These are phyloP conservation scores for Erodium texanum DNA, from an alignment of 441 rosid species.

Conservation along the genomic window DNA sequence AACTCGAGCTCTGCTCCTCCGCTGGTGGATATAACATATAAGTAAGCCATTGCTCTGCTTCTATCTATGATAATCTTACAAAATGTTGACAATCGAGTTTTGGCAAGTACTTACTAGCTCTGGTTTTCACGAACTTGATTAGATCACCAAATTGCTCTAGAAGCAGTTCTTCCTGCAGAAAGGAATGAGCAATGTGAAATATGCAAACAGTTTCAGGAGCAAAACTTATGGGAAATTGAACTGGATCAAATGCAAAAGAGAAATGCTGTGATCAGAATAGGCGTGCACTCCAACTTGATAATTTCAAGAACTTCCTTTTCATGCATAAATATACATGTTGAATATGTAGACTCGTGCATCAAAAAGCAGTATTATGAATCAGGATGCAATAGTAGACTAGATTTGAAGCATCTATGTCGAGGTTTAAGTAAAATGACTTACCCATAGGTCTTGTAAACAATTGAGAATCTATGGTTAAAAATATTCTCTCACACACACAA, in stretches of 20 bases:
- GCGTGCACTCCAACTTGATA: background rate
- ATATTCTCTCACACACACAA: too few relatives aligned
- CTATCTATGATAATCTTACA: background rate
- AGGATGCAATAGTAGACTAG: background rate
- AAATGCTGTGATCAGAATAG: background rate
- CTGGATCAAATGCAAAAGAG: background rate
- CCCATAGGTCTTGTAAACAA: background rate
- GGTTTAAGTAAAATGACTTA: background rate
- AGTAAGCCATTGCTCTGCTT: conserved; percentile 11
- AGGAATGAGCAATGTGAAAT: background rate
- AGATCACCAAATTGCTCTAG: conserved; percentile 86
- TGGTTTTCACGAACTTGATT: conserved; percentile 80
- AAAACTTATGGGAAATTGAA: background rate
- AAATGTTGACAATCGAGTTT: background rate
- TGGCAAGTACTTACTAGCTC: conserved; percentile 59
- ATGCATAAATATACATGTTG: background rate
- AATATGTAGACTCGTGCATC: too few relatives aligned
- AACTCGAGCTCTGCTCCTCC: conserved; percentile 66
- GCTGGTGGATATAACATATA: conserved; percentile 34
- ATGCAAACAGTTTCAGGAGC: background rate
- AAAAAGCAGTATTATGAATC: too few relatives aligned
- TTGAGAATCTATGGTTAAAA: too few relatives aligned
- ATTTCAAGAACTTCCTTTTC: background rate
- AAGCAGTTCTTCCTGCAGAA: conserved; percentile 77
- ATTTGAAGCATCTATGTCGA: background rate